Conservation (phyloP, 805 yeast genomes). For the Wickerhamia fluorescens region DNA sequence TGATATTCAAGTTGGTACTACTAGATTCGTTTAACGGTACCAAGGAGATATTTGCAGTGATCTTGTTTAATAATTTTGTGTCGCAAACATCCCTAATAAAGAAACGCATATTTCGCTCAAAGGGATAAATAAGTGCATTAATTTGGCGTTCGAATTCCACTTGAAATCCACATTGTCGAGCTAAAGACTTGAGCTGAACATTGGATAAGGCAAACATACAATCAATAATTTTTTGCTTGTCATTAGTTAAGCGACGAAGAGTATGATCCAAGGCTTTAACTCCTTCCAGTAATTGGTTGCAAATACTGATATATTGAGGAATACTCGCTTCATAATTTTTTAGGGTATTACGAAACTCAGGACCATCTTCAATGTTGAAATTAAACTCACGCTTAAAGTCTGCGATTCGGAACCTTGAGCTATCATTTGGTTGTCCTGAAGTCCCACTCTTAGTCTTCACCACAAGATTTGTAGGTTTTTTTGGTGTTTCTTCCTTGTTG, state of each 20-base stretch:
- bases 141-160: constrained; percentile 19
- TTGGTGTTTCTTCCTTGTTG: no score
- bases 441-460: no score
- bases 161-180: constrained; percentile 17
- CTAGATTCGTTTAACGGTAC: background rate
- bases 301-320: constrained; percentile 20
- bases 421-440: no score
- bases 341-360: constrained; percentile 31
- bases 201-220: constrained; percentile 13
- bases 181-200: constrained; percentile 18
- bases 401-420: no score
- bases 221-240: constrained; percentile 19
- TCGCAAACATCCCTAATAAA: constrained; percentile 24
- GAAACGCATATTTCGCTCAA: constrained; percentile 23
- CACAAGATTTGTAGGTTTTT: no score
- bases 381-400: constrained; percentile 24
- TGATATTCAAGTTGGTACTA: constrained; percentile 1
- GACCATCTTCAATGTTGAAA: constrained; percentile 37
- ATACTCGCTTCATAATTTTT: constrained; percentile 23
- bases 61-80: constrained; percentile 19
- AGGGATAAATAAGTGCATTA: constrained; percentile 22
- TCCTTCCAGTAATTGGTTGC: constrained; percentile 23
- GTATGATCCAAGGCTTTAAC: constrained; percentile 21
- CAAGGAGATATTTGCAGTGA: constrained; percentile 8
- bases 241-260: constrained; percentile 12